Evolutionary conservation across 192 early-diverging fungal genomes (phyloP).

Genomic region (Rhizophagus sp.): DNA sequence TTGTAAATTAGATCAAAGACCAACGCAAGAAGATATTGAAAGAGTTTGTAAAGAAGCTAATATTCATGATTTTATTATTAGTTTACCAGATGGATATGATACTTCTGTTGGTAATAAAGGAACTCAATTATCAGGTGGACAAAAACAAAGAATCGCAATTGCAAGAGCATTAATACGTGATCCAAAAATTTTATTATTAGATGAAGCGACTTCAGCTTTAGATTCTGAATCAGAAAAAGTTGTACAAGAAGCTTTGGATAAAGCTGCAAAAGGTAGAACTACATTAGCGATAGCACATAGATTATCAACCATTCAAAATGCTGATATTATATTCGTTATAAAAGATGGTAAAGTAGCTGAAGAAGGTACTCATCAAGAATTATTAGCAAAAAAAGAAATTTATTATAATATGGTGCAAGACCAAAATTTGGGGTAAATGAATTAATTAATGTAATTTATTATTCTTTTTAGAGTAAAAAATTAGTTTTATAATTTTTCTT

Average conservation of each 20-base stretch:
- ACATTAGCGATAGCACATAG: constrained; percentile 70
- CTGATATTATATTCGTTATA: constrained; percentile 86
- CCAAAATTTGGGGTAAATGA: constrained; percentile 35
- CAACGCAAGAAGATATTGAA: constrained; percentile 49
- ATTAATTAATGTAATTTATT: too few relatives aligned
- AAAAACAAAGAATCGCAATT: constrained; percentile 70
- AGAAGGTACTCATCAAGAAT: constrained; percentile 74
- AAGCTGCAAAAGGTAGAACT: constrained; percentile 59
- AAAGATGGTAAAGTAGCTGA: constrained; percentile 68
- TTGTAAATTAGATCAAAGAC: constrained; percentile 43
- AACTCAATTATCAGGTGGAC: constrained; percentile 62
- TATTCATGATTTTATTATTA: constrained; percentile 54
- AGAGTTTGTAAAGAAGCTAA: constrained; percentile 53
- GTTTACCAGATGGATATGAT: constrained; percentile 57
- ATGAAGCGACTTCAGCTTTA: constrained; percentile 83
- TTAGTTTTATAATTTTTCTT: too few relatives aligned
- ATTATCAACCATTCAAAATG: constrained; percentile 81
- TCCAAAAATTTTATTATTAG: constrained; percentile 73
- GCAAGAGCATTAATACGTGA: constrained; percentile 69
- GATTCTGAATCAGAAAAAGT: constrained; percentile 80
- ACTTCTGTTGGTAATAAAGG: constrained; percentile 65
- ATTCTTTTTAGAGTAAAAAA: too few relatives aligned
- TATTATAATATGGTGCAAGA: constrained; percentile 64
- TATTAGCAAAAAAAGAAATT: constrained; percentile 61
- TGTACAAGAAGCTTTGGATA: constrained; percentile 80